phyloP scores from a whole-genome alignment of 148 eudicot species.

The Chenopodium berlandieri region DNA sequence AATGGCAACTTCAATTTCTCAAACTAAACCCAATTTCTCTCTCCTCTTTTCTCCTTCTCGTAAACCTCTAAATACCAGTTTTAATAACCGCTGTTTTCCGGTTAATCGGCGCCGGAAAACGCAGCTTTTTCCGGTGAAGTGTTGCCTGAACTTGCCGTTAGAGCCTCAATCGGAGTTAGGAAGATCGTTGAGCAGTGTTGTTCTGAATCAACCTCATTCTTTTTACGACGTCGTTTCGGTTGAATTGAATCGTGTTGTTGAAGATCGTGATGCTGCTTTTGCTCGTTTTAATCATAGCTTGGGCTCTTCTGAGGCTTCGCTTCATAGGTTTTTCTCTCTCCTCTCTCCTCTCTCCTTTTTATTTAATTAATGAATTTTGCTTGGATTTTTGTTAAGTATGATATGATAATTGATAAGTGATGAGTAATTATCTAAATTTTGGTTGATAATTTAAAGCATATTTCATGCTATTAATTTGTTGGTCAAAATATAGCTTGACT shows the following conservation, averaged over 20 bases:
- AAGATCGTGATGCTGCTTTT: conserved; percentile 51
- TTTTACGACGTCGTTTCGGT: conserved; percentile 54
- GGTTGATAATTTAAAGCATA: not conserved
- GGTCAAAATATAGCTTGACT: not conserved
- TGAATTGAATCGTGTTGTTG: conserved; percentile 49
- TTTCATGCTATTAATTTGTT: not conserved
- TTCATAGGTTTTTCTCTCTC: conserved; percentile 55
- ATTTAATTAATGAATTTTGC: not conserved
- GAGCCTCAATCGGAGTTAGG: conserved; percentile 51
- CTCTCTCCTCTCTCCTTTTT: not conserved
- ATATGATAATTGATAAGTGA: conserved; percentile 15
- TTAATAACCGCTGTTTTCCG: not conserved
- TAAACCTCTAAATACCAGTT: not conserved
- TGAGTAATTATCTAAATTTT: not conserved
- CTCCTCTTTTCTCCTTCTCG: not conserved
- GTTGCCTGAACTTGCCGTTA: conserved; percentile 55
- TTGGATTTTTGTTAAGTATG: not conserved
- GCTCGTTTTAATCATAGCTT: conserved; percentile 39
- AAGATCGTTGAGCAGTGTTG: conserved; percentile 43
- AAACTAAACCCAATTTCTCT: conserved; percentile 14
- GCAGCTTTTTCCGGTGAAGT: not conserved
- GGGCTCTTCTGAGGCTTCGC: conserved; percentile 56
- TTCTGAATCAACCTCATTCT: conserved; percentile 43
- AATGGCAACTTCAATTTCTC: conserved; percentile 19
- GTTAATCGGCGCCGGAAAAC: not conserved